Base-by-base conservation (phyloP, 805 yeast genomes). In the Metschnikowia rubicola region DNA sequence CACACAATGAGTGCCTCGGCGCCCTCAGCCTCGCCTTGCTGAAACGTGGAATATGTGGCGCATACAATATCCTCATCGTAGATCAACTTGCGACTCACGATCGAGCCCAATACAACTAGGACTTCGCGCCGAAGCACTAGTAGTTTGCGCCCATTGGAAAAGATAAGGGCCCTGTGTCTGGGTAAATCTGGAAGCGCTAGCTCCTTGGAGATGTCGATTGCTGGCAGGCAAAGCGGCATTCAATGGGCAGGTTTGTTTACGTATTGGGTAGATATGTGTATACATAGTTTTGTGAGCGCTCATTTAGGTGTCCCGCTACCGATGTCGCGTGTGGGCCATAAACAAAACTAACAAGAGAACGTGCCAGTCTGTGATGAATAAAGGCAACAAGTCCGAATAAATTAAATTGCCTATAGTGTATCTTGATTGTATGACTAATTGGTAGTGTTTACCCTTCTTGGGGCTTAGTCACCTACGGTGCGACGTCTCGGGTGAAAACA, bases 11-110 rank as follows among this genome's bases (percentile, higher is more conserved):
- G 67, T 10, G 80, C 78, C 31, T 59, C 64, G 12, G 39, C 13
- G 10, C 33, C 44, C 4, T 43, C 44, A 31, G 61, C 40, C 10
- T 21, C 41, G 12, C 45, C 41, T 1, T 46, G 37, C 17, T 41
- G 66, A 60, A 88, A 85, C 3, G 63, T 60, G 0, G 87, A 79
- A 51, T 83, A 84, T 12, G 83, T 77, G 11, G 94, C 88, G 43
- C 74, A 68, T 6, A 83, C 58, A 1, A 88, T 70, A 15, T 72
- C 74, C 10, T 75, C 74, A 10, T 76, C 79, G 54, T 72, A 82
- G 4, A 65, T 63, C 48, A 84, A 67, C 47, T 71, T 77, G 39
- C 82, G 69, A 13, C 77, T 61, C 10, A 81, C 59, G 5, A 73
- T 54, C 4, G 77, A 78, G 10, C 84, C 84, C 43, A 71, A 66